Evolutionary conservation across 257 asterid genomes (phyloP), one percentile per base, ranked within the genome.

Genomic region (Paraleonurus japonicus): DNA sequence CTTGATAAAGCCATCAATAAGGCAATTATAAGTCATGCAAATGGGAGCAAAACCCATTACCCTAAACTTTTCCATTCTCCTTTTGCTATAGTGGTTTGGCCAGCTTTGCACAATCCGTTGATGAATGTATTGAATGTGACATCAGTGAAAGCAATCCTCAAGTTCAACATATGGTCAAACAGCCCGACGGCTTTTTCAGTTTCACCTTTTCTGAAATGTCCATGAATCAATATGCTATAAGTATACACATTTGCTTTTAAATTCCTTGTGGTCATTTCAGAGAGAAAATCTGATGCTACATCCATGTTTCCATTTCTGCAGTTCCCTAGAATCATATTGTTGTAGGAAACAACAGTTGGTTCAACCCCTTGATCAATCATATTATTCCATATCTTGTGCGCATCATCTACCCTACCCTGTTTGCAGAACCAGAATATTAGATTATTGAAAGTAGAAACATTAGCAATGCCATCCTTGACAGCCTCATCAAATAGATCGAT

Each of bases 1-100:
- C 85, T 90, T 92, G 66, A 84, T 75, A 84, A 84, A 93, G 43
- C 97, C 96, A 79, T 86, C 72, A 20, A 90, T 89, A 16, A 93
- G 80, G 81, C 87, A 78, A 70, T 92, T 92, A 73, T 93, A 90
- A 53, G 90, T 79, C 86, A 63, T 81, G 83, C 87, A 76, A 60
- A 43, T 79, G 41, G 95, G 92, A 69, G 35, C 20, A 65, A 80
- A 76, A 67, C 91, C 97, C 77, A 47, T 73, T 45, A 61, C 79
- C 59, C 72, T 75, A 74, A 85, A 77, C 83, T 76, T 76, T 16
- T 78, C 72, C 86, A 90, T 83, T 45, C 70, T 70, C 63, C 81
- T 74, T 81, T 81, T 39, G 95, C 96, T 70, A 75, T 73, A 17
- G 70, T 45, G 41, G 88, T 80, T 75, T 73, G 78, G 37, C 96